Evolutionary conservation across 768 basidiomycete genomes (phyloP).

Genomic region (Naganishia kalamii): DNA sequence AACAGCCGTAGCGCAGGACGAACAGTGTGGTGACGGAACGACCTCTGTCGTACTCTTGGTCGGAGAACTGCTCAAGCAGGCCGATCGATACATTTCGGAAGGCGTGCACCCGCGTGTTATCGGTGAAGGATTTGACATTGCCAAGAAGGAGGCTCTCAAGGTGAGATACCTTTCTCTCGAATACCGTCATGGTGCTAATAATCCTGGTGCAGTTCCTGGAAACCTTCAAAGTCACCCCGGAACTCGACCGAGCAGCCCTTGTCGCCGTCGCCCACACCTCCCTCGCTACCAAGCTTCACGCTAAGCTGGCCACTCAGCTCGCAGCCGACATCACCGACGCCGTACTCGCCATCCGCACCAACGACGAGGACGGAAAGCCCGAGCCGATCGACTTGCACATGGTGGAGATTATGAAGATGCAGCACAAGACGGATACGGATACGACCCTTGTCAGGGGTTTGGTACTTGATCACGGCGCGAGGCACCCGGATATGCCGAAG

Average conservation of each 20-base stretch:
- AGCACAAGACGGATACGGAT: constrained; percentile 94
- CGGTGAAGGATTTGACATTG: constrained; percentile 90
- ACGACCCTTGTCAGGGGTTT: constrained; percentile 91
- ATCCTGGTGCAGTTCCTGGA: constrained; percentile 69
- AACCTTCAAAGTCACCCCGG: constrained; percentile 64
- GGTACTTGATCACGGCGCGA: constrained; percentile 91
- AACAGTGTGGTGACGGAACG: constrained; percentile 96
- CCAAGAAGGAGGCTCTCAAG: constrained; percentile 86
- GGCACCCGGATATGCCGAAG: constrained; percentile 99
- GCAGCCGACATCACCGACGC: constrained; percentile 93
- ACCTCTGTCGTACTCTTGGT: constrained; percentile 94
- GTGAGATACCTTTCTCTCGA: constrained; percentile 53
- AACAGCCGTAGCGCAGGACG: constrained; percentile 96
- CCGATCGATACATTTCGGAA: constrained; percentile 94
- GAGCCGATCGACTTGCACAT: constrained; percentile 97
- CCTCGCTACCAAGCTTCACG: constrained; percentile 84
- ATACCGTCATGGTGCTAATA: neutral
- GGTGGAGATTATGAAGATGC: constrained; percentile 99
- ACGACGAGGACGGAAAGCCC: constrained; percentile 51
- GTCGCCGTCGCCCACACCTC: constrained; percentile 94
- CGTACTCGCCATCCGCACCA: constrained; percentile 67
- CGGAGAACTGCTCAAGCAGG: constrained; percentile 91
- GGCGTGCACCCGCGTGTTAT: constrained; percentile 97
- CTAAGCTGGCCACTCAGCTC: constrained; percentile 73
- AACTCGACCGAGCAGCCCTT: constrained; percentile 77